Conservation (phyloP, 768 basidiomycete genomes). For the Leccinum uliginosum region DNA sequence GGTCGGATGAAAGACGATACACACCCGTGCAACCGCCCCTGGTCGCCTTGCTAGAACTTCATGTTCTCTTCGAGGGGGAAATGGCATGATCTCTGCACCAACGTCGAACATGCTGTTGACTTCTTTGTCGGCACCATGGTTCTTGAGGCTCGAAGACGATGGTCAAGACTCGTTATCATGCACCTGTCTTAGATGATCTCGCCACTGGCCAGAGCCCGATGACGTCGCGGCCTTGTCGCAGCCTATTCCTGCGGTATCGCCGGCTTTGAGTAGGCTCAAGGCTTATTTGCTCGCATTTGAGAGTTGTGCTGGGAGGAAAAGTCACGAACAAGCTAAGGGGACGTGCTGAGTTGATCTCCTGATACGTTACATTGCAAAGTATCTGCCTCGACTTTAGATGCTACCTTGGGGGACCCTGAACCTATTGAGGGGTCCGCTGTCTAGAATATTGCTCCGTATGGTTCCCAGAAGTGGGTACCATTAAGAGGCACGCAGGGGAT, state of each 20-base stretch:
- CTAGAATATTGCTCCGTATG: too few relatives aligned
- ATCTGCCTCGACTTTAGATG: too few relatives aligned
- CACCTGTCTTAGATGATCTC: neutral
- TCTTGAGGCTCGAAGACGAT: constrained; percentile 31
- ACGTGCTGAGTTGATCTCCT: neutral
- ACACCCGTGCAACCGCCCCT: constrained; percentile 36
- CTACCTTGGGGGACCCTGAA: neutral
- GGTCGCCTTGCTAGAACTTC: constrained; percentile 40
- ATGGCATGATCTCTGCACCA: constrained; percentile 37
- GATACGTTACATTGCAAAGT: neutral
- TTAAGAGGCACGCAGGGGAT: neutral
- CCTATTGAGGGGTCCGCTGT: too few relatives aligned
- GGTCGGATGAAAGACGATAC: neutral
- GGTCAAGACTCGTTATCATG: neutral
- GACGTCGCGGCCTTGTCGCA: constrained; percentile 39
- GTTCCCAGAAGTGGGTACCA: too few relatives aligned
- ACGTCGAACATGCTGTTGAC: constrained; percentile 39
- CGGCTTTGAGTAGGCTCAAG: constrained; percentile 27
- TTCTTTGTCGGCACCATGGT: constrained; percentile 8
- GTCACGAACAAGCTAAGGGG: too few relatives aligned
- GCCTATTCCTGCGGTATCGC: constrained; percentile 37
- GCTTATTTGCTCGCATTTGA: too few relatives aligned
- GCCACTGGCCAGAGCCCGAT: constrained; percentile 49
- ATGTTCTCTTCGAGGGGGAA: constrained; percentile 39
- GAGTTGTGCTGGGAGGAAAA: too few relatives aligned